Percentiles rank a stretch among this genome's conserved stretches.
These are phyloP conservation scores for Phyllosticta ampelicida DNA, from an alignment of 2,329 filamentous ascomycete species.

Conservation along the genomic window DNA sequence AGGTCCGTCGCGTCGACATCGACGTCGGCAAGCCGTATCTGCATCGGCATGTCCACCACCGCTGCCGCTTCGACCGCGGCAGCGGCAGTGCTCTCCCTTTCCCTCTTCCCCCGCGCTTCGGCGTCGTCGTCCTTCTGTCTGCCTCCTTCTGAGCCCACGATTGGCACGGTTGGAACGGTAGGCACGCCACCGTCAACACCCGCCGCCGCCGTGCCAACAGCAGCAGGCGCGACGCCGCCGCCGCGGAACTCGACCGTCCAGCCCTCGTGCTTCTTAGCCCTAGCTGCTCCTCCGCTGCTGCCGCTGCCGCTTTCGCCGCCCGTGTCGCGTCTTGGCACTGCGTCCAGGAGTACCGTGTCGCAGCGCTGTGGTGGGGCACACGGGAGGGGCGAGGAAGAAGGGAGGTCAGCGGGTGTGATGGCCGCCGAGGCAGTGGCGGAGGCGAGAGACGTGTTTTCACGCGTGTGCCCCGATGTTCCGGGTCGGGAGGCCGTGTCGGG, in stretches of 20 bases:
- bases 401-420: background rate
- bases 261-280: background rate
- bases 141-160: no score
- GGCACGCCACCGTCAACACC: no score
- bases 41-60: no score
- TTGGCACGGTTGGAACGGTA: no score
- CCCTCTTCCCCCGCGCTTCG: no score
- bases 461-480: background rate
- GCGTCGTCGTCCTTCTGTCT: no score
- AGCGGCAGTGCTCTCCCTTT: no score
- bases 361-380: background rate
- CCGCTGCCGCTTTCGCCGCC: background rate
- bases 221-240: background rate
- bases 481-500: background rate
- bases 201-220: no score
- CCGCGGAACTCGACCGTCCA: background rate
- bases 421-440: background rate
- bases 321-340: background rate
- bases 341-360: background rate
- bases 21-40: no score
- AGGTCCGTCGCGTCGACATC: no score
- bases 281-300: background rate
- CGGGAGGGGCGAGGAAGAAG: background rate
- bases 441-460: background rate
- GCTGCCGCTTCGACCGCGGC: no score